Percentiles rank a stretch among this genome's conserved stretches.
These are phyloP conservation scores for Amorphotheca resinae DNA, from an alignment of 495 filamentous ascomycete species.

Conservation along the genomic window DNA sequence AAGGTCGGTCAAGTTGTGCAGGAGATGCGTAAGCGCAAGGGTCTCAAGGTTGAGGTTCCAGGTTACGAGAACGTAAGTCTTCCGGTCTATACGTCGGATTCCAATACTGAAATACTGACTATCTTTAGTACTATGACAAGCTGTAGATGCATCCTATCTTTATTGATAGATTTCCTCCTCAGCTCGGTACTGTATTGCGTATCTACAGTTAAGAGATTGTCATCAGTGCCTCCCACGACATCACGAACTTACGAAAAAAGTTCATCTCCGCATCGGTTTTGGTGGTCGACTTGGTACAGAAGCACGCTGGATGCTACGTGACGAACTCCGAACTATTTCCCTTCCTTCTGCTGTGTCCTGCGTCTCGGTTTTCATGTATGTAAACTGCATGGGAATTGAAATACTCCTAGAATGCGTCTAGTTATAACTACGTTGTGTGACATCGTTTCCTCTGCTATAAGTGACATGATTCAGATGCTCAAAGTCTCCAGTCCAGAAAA, in stretches of 20 bases:
- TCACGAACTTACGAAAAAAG: slow-evolving; percentile 13
- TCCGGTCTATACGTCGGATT: not conserved
- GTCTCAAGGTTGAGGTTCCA: slow-evolving; percentile 90
- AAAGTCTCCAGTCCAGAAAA: too few species aligned
- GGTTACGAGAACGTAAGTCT: slow-evolving; percentile 84
- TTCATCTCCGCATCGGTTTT: slow-evolving; percentile 5
- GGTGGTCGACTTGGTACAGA: slow-evolving; percentile 14
- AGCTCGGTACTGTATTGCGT: slow-evolving; percentile 7
- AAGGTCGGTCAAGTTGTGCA: slow-evolving; percentile 78
- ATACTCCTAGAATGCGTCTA: slow-evolving; percentile 17
- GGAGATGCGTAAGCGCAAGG: slow-evolving; percentile 97
- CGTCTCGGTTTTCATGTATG: slow-evolving; percentile 17
- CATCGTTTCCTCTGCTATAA: not conserved
- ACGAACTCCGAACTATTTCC: slow-evolving; percentile 12
- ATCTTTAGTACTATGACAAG: slow-evolving; percentile 91
- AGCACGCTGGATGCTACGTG: slow-evolving; percentile 16
- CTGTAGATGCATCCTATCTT: slow-evolving; percentile 47
- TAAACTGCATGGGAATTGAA: slow-evolving; percentile 18
- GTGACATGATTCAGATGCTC: too few species aligned
- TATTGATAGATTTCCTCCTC: slow-evolving; percentile 17
- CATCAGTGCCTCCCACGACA: slow-evolving; percentile 10
- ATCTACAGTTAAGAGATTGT: slow-evolving; percentile 4
- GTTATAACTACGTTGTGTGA: too few species aligned
- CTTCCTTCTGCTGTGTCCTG: slow-evolving; percentile 7
- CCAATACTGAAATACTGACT: slow-evolving; percentile 37